Percentiles rank a stretch among this genome's conserved stretches.
phyloP scores from a whole-genome alignment of 2,329 filamentous ascomycete genomes.

The Fonsecaea pugnacius region DNA sequence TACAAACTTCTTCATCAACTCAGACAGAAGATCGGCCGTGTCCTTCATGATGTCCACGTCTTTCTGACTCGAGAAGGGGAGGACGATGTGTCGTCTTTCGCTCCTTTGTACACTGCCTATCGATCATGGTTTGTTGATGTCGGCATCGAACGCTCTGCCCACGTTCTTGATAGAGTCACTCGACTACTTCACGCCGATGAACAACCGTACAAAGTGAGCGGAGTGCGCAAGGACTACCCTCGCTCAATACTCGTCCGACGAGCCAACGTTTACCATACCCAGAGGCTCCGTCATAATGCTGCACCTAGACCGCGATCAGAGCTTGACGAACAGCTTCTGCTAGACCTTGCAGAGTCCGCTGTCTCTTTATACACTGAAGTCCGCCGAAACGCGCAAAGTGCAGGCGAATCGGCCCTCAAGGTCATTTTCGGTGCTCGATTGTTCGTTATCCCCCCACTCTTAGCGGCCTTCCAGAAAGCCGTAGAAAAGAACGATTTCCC shows the following conservation, averaged over 20 bases:
- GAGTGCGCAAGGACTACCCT: slow-evolving; percentile 88
- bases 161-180: slow-evolving; percentile 84
- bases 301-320: slow-evolving; percentile 84
- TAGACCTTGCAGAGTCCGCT: slow-evolving; percentile 87
- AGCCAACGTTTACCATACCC: slow-evolving; percentile 91
- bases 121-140: slow-evolving; percentile 97
- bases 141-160: slow-evolving; percentile 91
- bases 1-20: slow-evolving; percentile 80
- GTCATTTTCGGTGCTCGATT: slow-evolving; percentile 84
- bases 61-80: slow-evolving; percentile 85
- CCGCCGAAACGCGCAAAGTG: slow-evolving; percentile 87
- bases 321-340: slow-evolving; percentile 80
- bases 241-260: slow-evolving; percentile 88
- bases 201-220: slow-evolving; percentile 91
- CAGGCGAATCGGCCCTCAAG: slow-evolving; percentile 91
- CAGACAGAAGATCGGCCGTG: slow-evolving; percentile 76
- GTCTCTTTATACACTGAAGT: slow-evolving; percentile 94
- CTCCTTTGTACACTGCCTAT: slow-evolving; percentile 87
- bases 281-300: slow-evolving; percentile 92
- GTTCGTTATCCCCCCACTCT: slow-evolving; percentile 84
- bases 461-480: slow-evolving; percentile 76
- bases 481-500: slow-evolving; percentile 81
- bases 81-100: slow-evolving; percentile 95
- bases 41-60: slow-evolving; percentile 79
- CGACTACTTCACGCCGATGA: slow-evolving; percentile 85